phyloP scores from a whole-genome alignment of 176 grass and related monocot genomes.

The sorghum (Sorghum bicolor) region Sorghum_bicolor_NCBIv3 NC_012879.2:52518501-52519000 shows the following conservation, averaged over 20 bases:
- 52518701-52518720: slow-evolving; percentile 42
- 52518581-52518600: slow-evolving; percentile 26
- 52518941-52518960: neutral
- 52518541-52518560: slow-evolving; percentile 31
- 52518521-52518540: slow-evolving; percentile 27
- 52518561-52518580: slow-evolving; percentile 42
- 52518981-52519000: neutral
- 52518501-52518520: slow-evolving; percentile 28
- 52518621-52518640: slow-evolving; percentile 27
- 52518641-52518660: neutral
- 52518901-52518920: neutral
- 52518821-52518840: slow-evolving; percentile 38
- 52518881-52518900: slow-evolving; percentile 13
- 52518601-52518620: slow-evolving; percentile 28
- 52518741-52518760: slow-evolving; percentile 41
- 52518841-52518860: slow-evolving; percentile 19
- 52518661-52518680: slow-evolving; percentile 38
- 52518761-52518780: slow-evolving; percentile 42
- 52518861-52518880: slow-evolving; percentile 13
- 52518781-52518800: slow-evolving; percentile 35
- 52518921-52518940: neutral
- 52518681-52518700: slow-evolving; percentile 65
- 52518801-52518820: slow-evolving; percentile 34
- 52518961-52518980: slow-evolving; percentile 2
- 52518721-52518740: slow-evolving; percentile 50